Conservation (phyloP, 139 green algal species). For the Chlorella sp. region DNA sequence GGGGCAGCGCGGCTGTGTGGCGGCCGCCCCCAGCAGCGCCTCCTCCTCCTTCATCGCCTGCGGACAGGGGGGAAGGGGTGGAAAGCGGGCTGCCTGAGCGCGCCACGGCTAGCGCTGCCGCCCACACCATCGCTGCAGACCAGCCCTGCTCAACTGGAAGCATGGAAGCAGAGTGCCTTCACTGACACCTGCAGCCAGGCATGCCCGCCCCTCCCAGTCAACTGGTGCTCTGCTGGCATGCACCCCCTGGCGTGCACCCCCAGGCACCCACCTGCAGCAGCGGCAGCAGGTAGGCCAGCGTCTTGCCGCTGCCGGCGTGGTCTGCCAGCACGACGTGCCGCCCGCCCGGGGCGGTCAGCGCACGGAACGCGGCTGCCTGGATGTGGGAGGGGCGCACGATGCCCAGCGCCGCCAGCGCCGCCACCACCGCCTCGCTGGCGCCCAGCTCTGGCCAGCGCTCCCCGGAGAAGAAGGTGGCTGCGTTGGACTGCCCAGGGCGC, state of each 20-base stretch:
- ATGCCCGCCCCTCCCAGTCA: too few species aligned
- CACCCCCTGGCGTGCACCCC: too few species aligned
- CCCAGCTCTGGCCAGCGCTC: slow-evolving; percentile 52
- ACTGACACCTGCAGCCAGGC: too few species aligned
- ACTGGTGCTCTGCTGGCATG: too few species aligned
- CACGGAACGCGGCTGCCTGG: slow-evolving; percentile 59
- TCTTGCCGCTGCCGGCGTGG: slow-evolving; percentile 93
- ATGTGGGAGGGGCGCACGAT: slow-evolving; percentile 81
- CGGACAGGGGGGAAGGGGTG: slow-evolving; percentile 85
- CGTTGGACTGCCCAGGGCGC: slow-evolving; percentile 15
- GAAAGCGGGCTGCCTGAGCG: too few species aligned
- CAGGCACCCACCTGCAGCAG: slow-evolving; percentile 64
- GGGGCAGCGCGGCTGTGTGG: slow-evolving; percentile 43
- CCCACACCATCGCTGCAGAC: too few species aligned
- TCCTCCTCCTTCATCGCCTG: slow-evolving; percentile 70
- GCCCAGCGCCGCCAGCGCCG: slow-evolving; percentile 62
- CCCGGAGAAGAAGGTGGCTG: slow-evolving; percentile 65
- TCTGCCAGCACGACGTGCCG: slow-evolving; percentile 76
- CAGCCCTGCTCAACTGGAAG: too few species aligned
- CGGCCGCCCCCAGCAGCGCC: slow-evolving; percentile 29
- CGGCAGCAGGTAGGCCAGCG: slow-evolving; percentile 89
- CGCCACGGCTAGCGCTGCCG: too few species aligned
- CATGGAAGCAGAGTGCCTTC: too few species aligned
- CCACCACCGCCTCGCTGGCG: slow-evolving; percentile 55
- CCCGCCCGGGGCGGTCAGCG: not conserved